Base-by-base conservation (phyloP, 768 basidiomycete genomes). In the Clitopilus passeckerianus region DNA sequence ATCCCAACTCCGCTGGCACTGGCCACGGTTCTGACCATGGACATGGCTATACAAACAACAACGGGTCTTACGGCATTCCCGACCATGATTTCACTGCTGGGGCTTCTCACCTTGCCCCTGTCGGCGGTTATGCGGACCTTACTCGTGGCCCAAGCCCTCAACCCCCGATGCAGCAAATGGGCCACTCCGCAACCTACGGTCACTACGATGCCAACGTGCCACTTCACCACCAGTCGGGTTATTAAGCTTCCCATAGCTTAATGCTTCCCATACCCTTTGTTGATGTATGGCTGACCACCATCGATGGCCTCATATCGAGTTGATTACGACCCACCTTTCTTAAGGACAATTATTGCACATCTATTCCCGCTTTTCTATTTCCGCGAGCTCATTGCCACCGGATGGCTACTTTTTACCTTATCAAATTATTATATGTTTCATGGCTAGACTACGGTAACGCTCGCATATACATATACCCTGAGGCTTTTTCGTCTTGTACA, bases 91-190 rank as follows among this genome's bases (percentile, higher is more conserved):
- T 90, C 70, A 90, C 89, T 34, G 80, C 87, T 57, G 85, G 84
- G 23, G 68, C 85, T 23, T 62, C 78, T 15, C 67, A 74, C 54
- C 77, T 86, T 50, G 84, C 86, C 14, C 84, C 89, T 23, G 84
- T 89, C 58, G 90, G 89, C 59, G 90, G 89, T 20, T 93, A 93
- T 66, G 91, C 90, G 53, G 90, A 93, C 69, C 80, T 92, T 53
- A 81, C 89, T 58, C 88, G 91, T 61, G 91, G 89, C 33, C 77
- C 86, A 8, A 89, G 84, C 72, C 84, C 87, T 16, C 81, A 82
- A 61, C 90, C 89, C 16, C 80, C 75, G 59, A 86, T 87, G 85
- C 75, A 79, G 55, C 79, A 86, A 67, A 59, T 81, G 34, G 63
- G 64, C 33, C 79, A 78, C 59, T 81, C 79, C 33, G 78, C 82